Percentiles rank a stretch among this genome's conserved stretches.
Evolutionary conservation across 2,329 filamentous ascomycete genomes (phyloP).

Genomic region (Exophiala xenobiotica): DNA sequence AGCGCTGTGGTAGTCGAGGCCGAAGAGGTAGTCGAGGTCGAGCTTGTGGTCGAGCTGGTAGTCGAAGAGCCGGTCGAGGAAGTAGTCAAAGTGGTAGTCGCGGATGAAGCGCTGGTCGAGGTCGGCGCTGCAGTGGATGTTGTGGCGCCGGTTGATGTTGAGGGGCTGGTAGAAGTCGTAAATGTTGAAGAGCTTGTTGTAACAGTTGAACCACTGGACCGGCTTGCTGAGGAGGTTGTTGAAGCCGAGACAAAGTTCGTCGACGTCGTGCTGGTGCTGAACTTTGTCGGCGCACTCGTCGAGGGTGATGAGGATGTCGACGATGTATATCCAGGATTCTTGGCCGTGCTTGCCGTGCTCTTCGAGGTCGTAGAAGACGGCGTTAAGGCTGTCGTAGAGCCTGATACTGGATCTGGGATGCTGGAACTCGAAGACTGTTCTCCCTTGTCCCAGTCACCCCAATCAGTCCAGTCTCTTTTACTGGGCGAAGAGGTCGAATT

Average conservation of each 20-base stretch:
- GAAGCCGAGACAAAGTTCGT: background rate
- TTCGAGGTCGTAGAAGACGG: background rate
- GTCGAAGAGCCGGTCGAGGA: background rate
- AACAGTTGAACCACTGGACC: background rate
- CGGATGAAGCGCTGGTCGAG: too few species aligned
- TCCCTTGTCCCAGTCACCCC: background rate
- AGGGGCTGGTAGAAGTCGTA: background rate
- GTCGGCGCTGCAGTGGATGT: background rate
- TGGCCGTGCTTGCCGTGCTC: too few species aligned
- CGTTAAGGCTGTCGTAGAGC: background rate
- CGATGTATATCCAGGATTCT: too few species aligned
- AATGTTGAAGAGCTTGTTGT: too few species aligned
- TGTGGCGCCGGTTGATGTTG: slow-evolving; percentile 21
- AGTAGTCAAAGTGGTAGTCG: background rate
- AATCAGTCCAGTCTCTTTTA: background rate
- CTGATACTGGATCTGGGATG: background rate
- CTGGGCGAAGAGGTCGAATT: background rate
- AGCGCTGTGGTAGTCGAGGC: background rate
- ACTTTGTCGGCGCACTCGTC: background rate
- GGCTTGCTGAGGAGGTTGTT: background rate
- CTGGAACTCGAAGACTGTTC: background rate
- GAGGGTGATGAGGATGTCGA: too few species aligned
- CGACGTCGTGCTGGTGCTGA: background rate
- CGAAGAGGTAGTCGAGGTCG: background rate
- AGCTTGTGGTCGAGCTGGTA: background rate